Evolutionary conservation across 495 filamentous ascomycete genomes (phyloP).

Genomic region (Xylaria intraflava): DNA sequence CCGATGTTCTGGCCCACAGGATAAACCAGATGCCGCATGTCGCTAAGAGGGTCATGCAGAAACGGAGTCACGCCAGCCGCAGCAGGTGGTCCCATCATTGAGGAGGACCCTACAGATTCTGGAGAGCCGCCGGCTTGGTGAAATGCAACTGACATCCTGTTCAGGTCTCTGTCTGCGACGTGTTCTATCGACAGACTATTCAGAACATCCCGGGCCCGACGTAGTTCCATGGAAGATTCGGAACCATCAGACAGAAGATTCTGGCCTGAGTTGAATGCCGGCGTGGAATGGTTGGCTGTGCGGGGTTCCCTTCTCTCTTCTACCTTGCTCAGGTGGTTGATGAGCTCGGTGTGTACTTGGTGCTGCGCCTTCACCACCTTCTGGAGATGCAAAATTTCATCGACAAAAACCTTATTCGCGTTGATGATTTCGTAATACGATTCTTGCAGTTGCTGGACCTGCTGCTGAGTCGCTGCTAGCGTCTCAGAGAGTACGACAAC

Average conservation of each 20-base stretch:
- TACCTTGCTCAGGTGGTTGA: slow-evolving; percentile 43
- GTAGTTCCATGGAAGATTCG: slow-evolving; percentile 71
- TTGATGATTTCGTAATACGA: slow-evolving; percentile 78
- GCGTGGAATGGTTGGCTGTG: slow-evolving; percentile 35
- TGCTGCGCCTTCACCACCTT: slow-evolving; percentile 77
- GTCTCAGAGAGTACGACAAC: slow-evolving; percentile 85
- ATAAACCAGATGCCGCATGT: slow-evolving; percentile 80
- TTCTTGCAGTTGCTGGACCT: slow-evolving; percentile 78
- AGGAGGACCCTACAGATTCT: slow-evolving; percentile 38
- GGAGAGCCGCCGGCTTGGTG: slow-evolving; percentile 52
- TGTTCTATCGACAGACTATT: slow-evolving; percentile 72
- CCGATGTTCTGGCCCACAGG: slow-evolving; percentile 82
- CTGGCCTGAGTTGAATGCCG: slow-evolving; percentile 29
- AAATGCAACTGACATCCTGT: slow-evolving; percentile 66
- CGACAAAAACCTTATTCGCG: slow-evolving; percentile 78
- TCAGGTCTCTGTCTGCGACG: slow-evolving; percentile 69
- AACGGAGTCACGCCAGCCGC: slow-evolving; percentile 29
- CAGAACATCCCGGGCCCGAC: slow-evolving; percentile 84
- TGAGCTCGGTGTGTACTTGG: slow-evolving; percentile 43
- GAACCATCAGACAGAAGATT: slow-evolving; percentile 37
- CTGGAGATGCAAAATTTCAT: slow-evolving; percentile 81
- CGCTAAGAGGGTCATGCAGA: slow-evolving; percentile 46
- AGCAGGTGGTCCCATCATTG: slow-evolving; percentile 37
- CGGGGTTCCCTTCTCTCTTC: slow-evolving; percentile 39
- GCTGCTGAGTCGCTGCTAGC: slow-evolving; percentile 82